Evolutionary conservation across 2,329 filamentous ascomycete genomes (phyloP), one percentile per base, ranked within the genome.

Genomic region (Penicillium sp.): DNA sequence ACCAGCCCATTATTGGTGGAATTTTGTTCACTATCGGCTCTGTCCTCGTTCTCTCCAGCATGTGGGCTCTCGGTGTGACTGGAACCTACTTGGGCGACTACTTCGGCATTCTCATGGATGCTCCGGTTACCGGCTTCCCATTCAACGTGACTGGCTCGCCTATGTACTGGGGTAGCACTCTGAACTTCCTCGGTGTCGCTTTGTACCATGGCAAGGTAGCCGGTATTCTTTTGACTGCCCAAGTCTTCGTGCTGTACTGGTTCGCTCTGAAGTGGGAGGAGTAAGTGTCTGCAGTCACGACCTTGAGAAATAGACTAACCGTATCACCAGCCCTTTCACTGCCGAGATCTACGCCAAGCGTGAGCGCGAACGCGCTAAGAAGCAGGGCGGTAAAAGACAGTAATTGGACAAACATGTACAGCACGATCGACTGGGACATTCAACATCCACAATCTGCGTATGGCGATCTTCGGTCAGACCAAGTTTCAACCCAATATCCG

Each of bases 31-130:
- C 81, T 26, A 69, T 77, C 34, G 94, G 94, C 53, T 96, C 96
- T 73, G 74, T 88, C 47, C 84, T 99, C 33, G 94, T 99, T 45
- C 65, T 97, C 46, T 87, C 87, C 31, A 94, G 89, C 56, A 97
- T 95, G 76, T 96, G 86, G 85, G 88, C 86, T 31, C 85, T 99
- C 38, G 94, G 94, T 52, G 85, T 99, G 66, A 96, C 91, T 0
- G 94, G 94, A 58, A 99, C 94, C 34, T 99, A 96, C 71, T 80
- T 99, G 33, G 94, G 94, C 64, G 94, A 99, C 78, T 99, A 99
- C 80, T 99, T 97, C 70, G 94, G 94, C 63, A 96, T 97, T 71
- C 81, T 99, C 61, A 95, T 96, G 91, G 93, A 97, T 70, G 79
- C 87, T 62, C 93, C 93, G 66, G 92, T 99, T 47, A 95, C 91